Conservation (phyloP, 1,284 basidiomycete species). For the Sphagnurus paluster region DNA sequence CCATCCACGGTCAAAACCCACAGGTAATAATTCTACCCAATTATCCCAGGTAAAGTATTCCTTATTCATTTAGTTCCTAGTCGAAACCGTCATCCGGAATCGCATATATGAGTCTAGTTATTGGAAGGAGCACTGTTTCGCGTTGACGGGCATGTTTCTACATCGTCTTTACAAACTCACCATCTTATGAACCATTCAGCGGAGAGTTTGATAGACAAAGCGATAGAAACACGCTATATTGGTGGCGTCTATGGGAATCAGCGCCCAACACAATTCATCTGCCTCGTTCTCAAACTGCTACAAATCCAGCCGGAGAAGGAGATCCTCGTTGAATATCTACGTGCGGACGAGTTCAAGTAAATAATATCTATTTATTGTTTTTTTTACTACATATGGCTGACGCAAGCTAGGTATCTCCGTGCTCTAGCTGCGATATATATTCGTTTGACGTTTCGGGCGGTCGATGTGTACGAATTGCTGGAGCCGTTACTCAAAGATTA, state of each 20-base stretch:
- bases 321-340: constrained; percentile 92
- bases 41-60: not conserved
- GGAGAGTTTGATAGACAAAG: constrained; percentile 91
- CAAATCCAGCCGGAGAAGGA: constrained; percentile 98
- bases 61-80: constrained; percentile 72
- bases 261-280: constrained; percentile 89
- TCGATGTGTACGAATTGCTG: constrained; percentile 90
- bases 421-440: constrained; percentile 95
- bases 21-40: constrained; percentile 48
- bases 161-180: not conserved
- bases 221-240: constrained; percentile 79
- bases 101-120: constrained; percentile 94
- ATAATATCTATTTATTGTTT: constrained; percentile 33
- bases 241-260: constrained; percentile 95
- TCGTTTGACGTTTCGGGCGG: constrained; percentile 88
- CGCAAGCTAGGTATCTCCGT: constrained; percentile 75
- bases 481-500: constrained; percentile 96
- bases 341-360: constrained; percentile 97
- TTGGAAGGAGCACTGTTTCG: constrained; percentile 98
- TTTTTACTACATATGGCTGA: not conserved
- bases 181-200: constrained; percentile 45
- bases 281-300: constrained; percentile 89
- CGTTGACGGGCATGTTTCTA: constrained; percentile 68
- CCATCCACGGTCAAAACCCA: constrained; percentile 95
- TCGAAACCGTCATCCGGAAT: constrained; percentile 95